These are phyloP conservation scores for Phytophthora pini DNA, from an alignment of 352 stramenopile genomes.

Conservation along the genomic window DNA sequence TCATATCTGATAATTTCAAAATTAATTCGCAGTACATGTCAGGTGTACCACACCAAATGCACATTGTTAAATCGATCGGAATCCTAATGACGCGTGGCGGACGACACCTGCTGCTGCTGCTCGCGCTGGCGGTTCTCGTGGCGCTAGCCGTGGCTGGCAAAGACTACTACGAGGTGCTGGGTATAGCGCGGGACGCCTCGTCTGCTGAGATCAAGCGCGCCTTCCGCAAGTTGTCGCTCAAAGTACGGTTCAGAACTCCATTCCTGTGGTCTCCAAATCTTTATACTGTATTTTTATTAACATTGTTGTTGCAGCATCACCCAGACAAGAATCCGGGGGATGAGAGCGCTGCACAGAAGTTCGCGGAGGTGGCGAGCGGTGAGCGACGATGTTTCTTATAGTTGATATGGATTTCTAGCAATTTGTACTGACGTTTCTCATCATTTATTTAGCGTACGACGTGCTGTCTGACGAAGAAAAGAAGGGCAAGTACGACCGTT, in stretches of 20 bases:
- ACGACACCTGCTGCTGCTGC: conserved; percentile 36
- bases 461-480: conserved; percentile 92
- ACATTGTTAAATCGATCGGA: too few relatives aligned
- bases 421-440: conserved; percentile 11
- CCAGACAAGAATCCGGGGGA: conserved; percentile 91
- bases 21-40: background rate
- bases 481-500: conserved; percentile 91
- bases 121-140: conserved; percentile 30
- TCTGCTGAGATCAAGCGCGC: conserved; percentile 79
- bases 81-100: conserved; percentile 38
- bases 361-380: conserved; percentile 85
- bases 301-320: conserved; percentile 60
- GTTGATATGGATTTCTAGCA: background rate
- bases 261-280: background rate
- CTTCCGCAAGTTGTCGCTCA: conserved; percentile 91
- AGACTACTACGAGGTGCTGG: conserved; percentile 83
- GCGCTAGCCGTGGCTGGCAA: conserved; percentile 38
- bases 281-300: conserved; percentile 3
- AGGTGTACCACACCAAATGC: too few relatives aligned
- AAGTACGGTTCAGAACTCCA: conserved; percentile 42
- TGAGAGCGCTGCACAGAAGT: conserved; percentile 86
- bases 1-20: background rate
- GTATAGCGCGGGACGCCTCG: conserved; percentile 68
- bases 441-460: conserved; percentile 78
- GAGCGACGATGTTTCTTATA: conserved; percentile 10